Conservation (phyloP, 1,284 basidiomycete species). For the Inonotus hispidus region DNA sequence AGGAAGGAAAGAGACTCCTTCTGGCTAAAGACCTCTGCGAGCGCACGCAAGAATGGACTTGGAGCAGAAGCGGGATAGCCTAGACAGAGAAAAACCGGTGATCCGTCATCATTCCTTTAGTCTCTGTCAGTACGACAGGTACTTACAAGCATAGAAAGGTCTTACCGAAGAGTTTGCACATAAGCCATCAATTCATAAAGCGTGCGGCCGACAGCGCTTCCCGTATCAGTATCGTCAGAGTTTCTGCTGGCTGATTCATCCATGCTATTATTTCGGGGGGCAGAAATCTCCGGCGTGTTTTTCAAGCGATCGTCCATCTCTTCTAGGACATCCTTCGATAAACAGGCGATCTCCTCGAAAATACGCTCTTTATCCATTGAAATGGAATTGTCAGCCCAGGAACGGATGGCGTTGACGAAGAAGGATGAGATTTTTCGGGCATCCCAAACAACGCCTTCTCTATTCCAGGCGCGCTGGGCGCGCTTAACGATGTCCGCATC, state of each 20-base stretch:
- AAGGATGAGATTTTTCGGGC: constrained; percentile 50
- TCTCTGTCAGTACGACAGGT: neutral
- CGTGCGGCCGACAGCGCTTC: constrained; percentile 6
- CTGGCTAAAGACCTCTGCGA: constrained; percentile 3
- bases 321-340: constrained; percentile 64
- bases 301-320: constrained; percentile 61
- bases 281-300: constrained; percentile 32
- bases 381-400: constrained; percentile 39
- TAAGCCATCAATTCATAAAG: constrained; percentile 14
- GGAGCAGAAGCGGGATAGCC: neutral
- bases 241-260: constrained; percentile 24
- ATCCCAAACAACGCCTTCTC: constrained; percentile 60
- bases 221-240: constrained; percentile 30
- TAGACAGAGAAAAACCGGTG: constrained; percentile 10
- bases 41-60: constrained; percentile 8
- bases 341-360: constrained; percentile 59
- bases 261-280: constrained; percentile 44
- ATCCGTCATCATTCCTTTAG: constrained; percentile 8
- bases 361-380: constrained; percentile 46
- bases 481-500: constrained; percentile 59
- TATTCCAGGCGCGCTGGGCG: constrained; percentile 67
- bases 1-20: constrained; percentile 38
- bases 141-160: neutral
- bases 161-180: constrained; percentile 15
- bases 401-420: constrained; percentile 45